Evolutionary conservation across 2,329 filamentous ascomycete genomes (phyloP).

Genomic region (Hypoxylon sp.): DNA sequence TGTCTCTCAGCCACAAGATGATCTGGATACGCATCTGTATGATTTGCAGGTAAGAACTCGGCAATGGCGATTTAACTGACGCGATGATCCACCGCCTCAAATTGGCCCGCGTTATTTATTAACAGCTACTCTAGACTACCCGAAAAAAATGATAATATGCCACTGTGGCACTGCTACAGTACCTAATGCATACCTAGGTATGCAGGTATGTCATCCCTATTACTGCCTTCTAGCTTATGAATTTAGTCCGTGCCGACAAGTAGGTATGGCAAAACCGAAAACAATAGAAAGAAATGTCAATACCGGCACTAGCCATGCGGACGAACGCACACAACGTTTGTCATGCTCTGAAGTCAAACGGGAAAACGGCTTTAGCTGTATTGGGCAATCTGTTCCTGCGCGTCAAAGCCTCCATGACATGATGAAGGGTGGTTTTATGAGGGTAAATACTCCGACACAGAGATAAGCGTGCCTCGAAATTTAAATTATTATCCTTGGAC

Average conservation of each 20-base stretch:
- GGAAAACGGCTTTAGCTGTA: constrained; percentile 41
- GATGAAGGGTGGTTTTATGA: constrained; percentile 33
- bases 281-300: too few species aligned
- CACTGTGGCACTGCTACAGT: too few species aligned
- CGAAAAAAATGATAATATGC: too few species aligned
- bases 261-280: too few species aligned
- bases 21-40: constrained; percentile 35
- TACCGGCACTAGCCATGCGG: too few species aligned
- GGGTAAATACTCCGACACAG: constrained; percentile 45
- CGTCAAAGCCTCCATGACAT: constrained; percentile 38
- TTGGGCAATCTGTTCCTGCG: constrained; percentile 42
- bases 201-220: too few species aligned
- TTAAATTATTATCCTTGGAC: constrained; percentile 38
- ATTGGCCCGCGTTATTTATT: constrained; percentile 12
- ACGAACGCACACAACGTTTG: too few species aligned
- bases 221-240: too few species aligned
- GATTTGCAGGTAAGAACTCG: constrained; percentile 36
- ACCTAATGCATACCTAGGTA: too few species aligned
- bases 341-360: too few species aligned
- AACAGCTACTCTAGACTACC: constrained; percentile 12
- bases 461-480: constrained; percentile 47
- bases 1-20: constrained; percentile 35
- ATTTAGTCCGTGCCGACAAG: too few species aligned
- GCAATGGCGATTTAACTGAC: constrained; percentile 42
- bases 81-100: constrained; percentile 38